Evolutionary conservation across 2,329 filamentous ascomycete genomes (phyloP), one percentile per base, ranked within the genome.

Genomic region (Penicillium aurantiogriseum): DNA sequence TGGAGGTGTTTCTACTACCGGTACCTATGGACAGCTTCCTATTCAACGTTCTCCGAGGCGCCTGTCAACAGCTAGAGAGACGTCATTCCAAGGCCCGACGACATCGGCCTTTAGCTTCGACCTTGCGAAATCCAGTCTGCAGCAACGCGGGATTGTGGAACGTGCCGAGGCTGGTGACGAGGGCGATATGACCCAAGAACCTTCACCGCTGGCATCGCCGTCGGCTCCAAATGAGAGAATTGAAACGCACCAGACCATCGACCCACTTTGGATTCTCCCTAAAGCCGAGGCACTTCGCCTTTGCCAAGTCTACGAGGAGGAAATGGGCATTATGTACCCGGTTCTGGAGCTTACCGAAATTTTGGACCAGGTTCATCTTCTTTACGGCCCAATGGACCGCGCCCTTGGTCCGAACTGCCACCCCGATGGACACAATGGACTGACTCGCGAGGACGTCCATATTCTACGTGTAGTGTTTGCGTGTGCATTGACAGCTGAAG

Each of bases 261-360:
- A 96, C 68, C 90, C 91, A 0, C 81, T 97, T 10, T 91, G 91
- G 85, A 82, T 85, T 15, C 82, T 94, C 40, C 82, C 83, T 46
- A 87, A 88, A 69, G 83, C 88, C 21, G 91, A 97, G 70, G 90
- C 93, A 65, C 72, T 92, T n/a, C 84, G 90, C 1, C 76, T 96
- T 8, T 90, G 90, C 63, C 80, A 83, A 9, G 79, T 95, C 0
- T 92, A 93, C 69, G 89, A 95, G 62, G 91, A 96, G 65, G 92
- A 96, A 71, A 87, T 94, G 73, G 90, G 90, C 33, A 84, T 92
- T 66, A 94, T 96, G 90, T 96, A 95, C 70, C 92, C 92, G 0
- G 85, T 96, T 3, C 71, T 95, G 47, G 84, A 90, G 60, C 86
- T 94, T 29, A 82, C 88, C 59, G 62, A 81, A 55, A 78, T 94